Conservation (phyloP, 768 basidiomycete genomes). For the Pleurotus pulmonarius region DNA sequence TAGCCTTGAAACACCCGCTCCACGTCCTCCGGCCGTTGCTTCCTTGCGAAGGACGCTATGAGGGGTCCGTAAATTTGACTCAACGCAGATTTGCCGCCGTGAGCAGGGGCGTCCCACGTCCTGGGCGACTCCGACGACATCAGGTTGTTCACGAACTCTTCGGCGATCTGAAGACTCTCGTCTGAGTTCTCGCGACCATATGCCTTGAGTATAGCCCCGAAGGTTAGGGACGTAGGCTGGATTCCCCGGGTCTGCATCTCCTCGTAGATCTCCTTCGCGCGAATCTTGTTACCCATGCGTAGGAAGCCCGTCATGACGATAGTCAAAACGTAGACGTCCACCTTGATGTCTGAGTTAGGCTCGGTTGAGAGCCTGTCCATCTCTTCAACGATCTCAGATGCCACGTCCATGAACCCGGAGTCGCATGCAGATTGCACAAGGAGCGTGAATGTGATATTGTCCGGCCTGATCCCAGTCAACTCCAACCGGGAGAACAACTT, state of each 20-base stretch:
- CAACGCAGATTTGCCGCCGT: conserved; percentile 39
- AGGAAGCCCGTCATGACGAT: conserved; percentile 76
- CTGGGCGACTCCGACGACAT: conserved; percentile 28
- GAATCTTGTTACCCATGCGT: conserved; percentile 41
- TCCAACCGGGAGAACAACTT: conserved; percentile 57
- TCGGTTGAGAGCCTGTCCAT: conserved; percentile 50
- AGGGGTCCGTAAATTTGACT: conserved; percentile 62
- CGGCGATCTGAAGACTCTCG: conserved; percentile 55
- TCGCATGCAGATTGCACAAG: conserved; percentile 83
- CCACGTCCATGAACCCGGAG: conserved; percentile 57
- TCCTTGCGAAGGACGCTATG: conserved; percentile 44
- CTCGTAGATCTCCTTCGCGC: conserved; percentile 64
- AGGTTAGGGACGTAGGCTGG: conserved; percentile 65
- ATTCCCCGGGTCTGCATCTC: conserved; percentile 69
- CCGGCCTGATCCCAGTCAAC: conserved; percentile 48
- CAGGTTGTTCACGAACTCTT: conserved; percentile 59
- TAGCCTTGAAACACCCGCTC: conserved; percentile 52
- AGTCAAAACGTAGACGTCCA: conserved; percentile 63
- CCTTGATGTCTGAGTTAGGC: conserved; percentile 32
- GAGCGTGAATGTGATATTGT: conserved; percentile 63
- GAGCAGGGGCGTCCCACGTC: conserved; percentile 34
- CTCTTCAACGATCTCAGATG: conserved; percentile 61
- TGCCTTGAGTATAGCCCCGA: conserved; percentile 59
- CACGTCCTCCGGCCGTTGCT: conserved; percentile 45
- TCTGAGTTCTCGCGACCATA: conserved; percentile 48